Conservation (phyloP, 257 asterid species). For the Penstemon davidsonii region DNA sequence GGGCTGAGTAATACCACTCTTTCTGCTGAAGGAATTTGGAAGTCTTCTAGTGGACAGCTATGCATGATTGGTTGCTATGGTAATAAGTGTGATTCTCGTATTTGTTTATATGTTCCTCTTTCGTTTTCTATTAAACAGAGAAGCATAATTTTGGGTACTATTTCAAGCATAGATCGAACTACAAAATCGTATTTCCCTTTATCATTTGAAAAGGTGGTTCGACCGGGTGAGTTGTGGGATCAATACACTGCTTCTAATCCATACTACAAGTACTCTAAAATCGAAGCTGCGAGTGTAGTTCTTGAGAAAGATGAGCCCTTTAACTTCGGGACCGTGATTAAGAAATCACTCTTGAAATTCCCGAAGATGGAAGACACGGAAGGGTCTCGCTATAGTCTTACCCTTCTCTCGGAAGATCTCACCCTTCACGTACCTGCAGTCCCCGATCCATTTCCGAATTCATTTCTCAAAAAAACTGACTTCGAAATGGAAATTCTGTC, state of each 20-base stretch:
- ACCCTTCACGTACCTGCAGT: slow-evolving; percentile 64
- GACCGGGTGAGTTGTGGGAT: slow-evolving; percentile 64
- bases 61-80: slow-evolving; percentile 80
- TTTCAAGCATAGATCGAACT: slow-evolving; percentile 46
- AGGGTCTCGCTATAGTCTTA: slow-evolving; percentile 42
- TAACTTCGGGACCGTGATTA: slow-evolving; percentile 52
- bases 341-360: slow-evolving; percentile 68
- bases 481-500: slow-evolving; percentile 71
- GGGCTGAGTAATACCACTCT: slow-evolving; percentile 73
- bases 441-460: slow-evolving; percentile 52
- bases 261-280: slow-evolving; percentile 63
- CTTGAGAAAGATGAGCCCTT: slow-evolving; percentile 73
- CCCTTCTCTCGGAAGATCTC: slow-evolving; percentile 75
- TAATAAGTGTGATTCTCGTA: slow-evolving; percentile 53
- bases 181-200: slow-evolving; percentile 55
- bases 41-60: slow-evolving; percentile 79
- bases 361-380: slow-evolving; percentile 63
- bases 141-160: slow-evolving; percentile 63
- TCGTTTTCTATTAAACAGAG: slow-evolving; percentile 73
- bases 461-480: slow-evolving; percentile 40
- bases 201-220: slow-evolving; percentile 56
- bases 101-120: slow-evolving; percentile 67
- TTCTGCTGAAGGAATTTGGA: slow-evolving; percentile 88
- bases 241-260: slow-evolving; percentile 60
- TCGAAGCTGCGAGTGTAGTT: slow-evolving; percentile 55